phyloP scores from a whole-genome alignment of 164 flowering plant species.

The Liriodendron chinense region DNA sequence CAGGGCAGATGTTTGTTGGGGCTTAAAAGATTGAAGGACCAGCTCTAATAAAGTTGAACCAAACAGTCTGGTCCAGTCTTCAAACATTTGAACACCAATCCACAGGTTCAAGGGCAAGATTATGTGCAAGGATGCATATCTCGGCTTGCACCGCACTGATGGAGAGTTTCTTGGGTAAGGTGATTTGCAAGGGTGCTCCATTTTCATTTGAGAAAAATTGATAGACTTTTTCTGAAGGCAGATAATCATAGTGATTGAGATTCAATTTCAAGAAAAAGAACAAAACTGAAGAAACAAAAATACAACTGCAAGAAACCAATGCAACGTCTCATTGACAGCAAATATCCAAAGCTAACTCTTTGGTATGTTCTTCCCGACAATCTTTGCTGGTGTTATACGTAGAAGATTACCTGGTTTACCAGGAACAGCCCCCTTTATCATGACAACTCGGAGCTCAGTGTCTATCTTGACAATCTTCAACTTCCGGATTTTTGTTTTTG shows the following conservation, averaged over 20 bases:
- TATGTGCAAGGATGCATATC: too few species aligned
- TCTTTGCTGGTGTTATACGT: slow-evolving; percentile 91
- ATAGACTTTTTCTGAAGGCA: too few species aligned
- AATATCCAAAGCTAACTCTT: slow-evolving; percentile 41
- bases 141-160: too few species aligned
- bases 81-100: too few species aligned
- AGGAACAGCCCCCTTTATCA: slow-evolving; percentile 93
- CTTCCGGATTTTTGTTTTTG: slow-evolving; percentile 81
- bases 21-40: too few species aligned
- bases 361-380: slow-evolving; percentile 91
- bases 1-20: too few species aligned
- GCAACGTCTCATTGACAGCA: neutral
- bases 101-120: too few species aligned
- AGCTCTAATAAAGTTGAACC: too few species aligned
- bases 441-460: slow-evolving; percentile 68
- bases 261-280: neutral
- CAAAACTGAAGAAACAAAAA: neutral
- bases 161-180: too few species aligned
- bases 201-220: too few species aligned
- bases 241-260: neutral
- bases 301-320: slow-evolving; percentile 1
- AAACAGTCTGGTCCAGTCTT: too few species aligned
- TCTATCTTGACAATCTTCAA: slow-evolving; percentile 84
- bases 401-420: slow-evolving; percentile 99
- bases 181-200: too few species aligned